Percentiles rank a stretch among this genome's conserved stretches.
phyloP scores from a whole-genome alignment of 768 basidiomycete genomes.

The Mycena crocata region DNA sequence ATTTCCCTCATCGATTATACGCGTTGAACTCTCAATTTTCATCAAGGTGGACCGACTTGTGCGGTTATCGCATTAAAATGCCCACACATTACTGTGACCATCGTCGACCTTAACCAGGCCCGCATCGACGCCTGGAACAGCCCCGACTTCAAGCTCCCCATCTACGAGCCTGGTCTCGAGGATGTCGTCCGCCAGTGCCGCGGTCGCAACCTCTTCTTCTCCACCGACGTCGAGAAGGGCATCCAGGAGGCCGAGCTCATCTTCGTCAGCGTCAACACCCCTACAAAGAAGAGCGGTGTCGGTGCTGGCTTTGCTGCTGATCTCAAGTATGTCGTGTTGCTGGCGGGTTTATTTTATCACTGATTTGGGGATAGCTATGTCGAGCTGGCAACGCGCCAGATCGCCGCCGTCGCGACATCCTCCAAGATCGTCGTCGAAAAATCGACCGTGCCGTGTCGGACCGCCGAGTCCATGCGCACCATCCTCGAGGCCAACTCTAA shows the following conservation, averaged over 20 bases:
- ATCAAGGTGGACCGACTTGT: conserved; percentile 90
- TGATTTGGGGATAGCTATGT: conserved; percentile 76
- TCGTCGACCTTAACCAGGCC: conserved; percentile 95
- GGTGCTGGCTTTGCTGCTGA: conserved; percentile 99
- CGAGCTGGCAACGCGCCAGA: conserved; percentile 95
- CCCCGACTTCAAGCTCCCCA: conserved; percentile 85
- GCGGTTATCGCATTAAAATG: conserved; percentile 95
- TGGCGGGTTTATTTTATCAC: conserved; percentile 17
- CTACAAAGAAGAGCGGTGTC: conserved; percentile 97
- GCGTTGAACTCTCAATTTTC: conserved; percentile 9
- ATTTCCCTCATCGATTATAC: conserved; percentile 12
- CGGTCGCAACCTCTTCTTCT: conserved; percentile 97
- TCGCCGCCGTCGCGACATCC: conserved; percentile 89
- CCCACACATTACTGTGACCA: conserved; percentile 93
- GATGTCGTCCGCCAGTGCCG: conserved; percentile 90
- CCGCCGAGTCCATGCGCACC: conserved; percentile 98
- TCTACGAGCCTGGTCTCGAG: conserved; percentile 97
- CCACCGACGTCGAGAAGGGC: conserved; percentile 91
- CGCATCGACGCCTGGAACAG: conserved; percentile 98
- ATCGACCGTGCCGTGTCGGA: conserved; percentile 98
- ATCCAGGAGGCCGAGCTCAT: conserved; percentile 97
- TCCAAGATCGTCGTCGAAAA: conserved; percentile 99
- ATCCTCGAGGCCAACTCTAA: conserved; percentile 99
- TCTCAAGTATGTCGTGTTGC: conserved; percentile 83
- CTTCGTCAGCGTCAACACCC: conserved; percentile 98